phyloP scores from a whole-genome alignment of 768 basidiomycete genomes.

The Thelephora aurantiotincta region DNA sequence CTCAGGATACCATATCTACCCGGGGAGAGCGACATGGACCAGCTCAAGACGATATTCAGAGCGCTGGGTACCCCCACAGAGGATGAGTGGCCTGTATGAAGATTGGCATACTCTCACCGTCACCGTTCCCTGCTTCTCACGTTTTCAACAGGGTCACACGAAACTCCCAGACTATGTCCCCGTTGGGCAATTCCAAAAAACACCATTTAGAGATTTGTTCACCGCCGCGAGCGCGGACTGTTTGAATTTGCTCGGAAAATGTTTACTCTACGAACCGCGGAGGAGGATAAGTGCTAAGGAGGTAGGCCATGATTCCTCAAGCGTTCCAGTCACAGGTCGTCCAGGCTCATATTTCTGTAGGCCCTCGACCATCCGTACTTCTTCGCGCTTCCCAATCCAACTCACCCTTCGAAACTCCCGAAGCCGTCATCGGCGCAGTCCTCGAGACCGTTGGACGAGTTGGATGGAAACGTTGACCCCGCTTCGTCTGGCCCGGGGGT shows the following conservation, averaged over 20 bases:
- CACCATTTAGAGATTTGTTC: slow-evolving; percentile 75
- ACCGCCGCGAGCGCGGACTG: slow-evolving; percentile 82
- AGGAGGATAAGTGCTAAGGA: slow-evolving; percentile 69
- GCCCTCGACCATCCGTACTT: slow-evolving; percentile 85
- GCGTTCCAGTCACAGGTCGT: neutral
- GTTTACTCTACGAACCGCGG: slow-evolving; percentile 76
- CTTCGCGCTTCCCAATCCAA: slow-evolving; percentile 71
- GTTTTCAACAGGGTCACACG: slow-evolving; percentile 56
- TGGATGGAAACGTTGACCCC: slow-evolving; percentile 59
- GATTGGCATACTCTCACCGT: neutral
- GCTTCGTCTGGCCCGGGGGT: slow-evolving; percentile 33
- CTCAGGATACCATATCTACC: slow-evolving; percentile 90
- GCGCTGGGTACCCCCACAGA: slow-evolving; percentile 95
- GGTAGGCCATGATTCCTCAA: slow-evolving; percentile 27
- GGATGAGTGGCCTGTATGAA: slow-evolving; percentile 87
- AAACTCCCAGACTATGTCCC: slow-evolving; percentile 84
- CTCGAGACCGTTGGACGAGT: slow-evolving; percentile 54
- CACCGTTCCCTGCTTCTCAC: neutral
- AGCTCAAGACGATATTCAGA: slow-evolving; percentile 85
- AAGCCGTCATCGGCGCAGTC: slow-evolving; percentile 39
- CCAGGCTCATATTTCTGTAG: slow-evolving; percentile 22
- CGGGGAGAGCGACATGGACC: slow-evolving; percentile 94
- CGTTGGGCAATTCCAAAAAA: slow-evolving; percentile 75
- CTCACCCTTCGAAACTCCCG: slow-evolving; percentile 80
- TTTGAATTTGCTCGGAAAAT: slow-evolving; percentile 66